These are phyloP conservation scores for Monosporascus sp. DNA, from an alignment of 2,329 filamentous ascomycete species.

Conservation along the genomic window DNA sequence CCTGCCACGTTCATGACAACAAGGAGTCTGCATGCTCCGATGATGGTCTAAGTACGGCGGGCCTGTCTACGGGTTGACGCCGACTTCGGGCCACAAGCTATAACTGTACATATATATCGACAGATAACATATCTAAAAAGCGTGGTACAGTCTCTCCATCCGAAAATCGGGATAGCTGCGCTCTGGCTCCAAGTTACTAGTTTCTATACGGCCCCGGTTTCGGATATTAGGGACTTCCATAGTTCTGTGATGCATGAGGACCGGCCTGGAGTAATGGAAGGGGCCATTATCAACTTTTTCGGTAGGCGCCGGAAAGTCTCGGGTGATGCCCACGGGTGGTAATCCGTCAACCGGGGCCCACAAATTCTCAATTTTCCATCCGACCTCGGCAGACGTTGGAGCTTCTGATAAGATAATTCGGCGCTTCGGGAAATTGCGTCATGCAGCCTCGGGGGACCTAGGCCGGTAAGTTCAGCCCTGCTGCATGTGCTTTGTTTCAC, in stretches of 20 bases:
- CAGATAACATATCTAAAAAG: too few relatives aligned
- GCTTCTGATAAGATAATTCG: conserved; percentile 5
- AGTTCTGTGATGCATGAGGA: too few relatives aligned
- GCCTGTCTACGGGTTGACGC: background rate
- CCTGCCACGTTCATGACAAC: background rate
- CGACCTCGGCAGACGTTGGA: conserved; percentile 15
- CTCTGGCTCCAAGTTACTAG: too few relatives aligned
- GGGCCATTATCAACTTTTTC: background rate
- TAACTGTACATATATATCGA: background rate
- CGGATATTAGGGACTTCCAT: too few relatives aligned
- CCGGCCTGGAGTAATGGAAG: too few relatives aligned
- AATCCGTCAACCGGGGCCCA: background rate
- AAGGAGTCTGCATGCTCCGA: background rate
- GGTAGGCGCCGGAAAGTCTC: background rate
- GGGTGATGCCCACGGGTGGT: background rate
- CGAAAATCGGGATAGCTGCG: background rate
- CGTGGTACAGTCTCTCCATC: background rate
- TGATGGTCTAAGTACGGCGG: too few relatives aligned
- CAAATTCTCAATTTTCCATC: conserved; percentile 1
- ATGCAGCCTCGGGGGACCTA: background rate
- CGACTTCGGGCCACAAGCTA: background rate
- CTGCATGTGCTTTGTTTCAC: too few relatives aligned
- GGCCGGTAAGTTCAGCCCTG: background rate
- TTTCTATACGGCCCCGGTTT: too few relatives aligned
- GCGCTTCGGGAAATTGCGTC: conserved; percentile 11